Evolutionary conservation across 1,284 basidiomycete species (phyloP), one percentile per base, ranked within the genome.

Genomic region (Cutaneotrichosporon curvatum): DNA sequence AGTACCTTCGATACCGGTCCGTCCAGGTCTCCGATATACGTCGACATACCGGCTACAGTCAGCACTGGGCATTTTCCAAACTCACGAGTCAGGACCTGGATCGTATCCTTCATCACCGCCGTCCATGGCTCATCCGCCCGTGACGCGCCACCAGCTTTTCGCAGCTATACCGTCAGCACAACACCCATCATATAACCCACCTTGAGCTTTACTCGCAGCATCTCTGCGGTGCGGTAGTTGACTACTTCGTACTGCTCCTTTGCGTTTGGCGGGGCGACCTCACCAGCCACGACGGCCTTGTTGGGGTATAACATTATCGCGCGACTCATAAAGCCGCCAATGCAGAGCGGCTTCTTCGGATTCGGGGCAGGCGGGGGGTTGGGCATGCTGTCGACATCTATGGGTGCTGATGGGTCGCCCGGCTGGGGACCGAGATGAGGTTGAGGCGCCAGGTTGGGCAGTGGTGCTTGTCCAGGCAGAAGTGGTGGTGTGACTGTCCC

Each of bases 231-330:
- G 37, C 60, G 48, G 21, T 45, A 57, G 11, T 43, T n/a, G n/a
- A 68, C 58, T 16, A 68, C 37, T 21, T 65, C 59, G 37, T 49
- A 58, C 36, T 23, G 42, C 40, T 56, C 58, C 38, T 39, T 53
- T 22, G 43, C 40, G 20, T 56, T 55, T 67, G 58, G 47, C 37
- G 55, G 56, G 10, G 58, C 77, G 73, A 39, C 54, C 33, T 48
- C 46, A 47, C 77, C 78, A 7, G 77, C 72, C 23, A 76, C 65
- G 18, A 87, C 73, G 61, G 88, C 90, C 19, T 76, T 63, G n/a
- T 84, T 79, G 3, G 87, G 89, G 69, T 91, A 91, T 8, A 92
- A 76, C 45, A 94, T 82, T 38, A 94, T 78, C 4, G 87, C 88
- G 14, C 83, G 85, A 9, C 83, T 83, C 35, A 78, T 76, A 40